Conservation (phyloP, 306 rosid genomes). For the Hippophae rhamnoides region DNA sequence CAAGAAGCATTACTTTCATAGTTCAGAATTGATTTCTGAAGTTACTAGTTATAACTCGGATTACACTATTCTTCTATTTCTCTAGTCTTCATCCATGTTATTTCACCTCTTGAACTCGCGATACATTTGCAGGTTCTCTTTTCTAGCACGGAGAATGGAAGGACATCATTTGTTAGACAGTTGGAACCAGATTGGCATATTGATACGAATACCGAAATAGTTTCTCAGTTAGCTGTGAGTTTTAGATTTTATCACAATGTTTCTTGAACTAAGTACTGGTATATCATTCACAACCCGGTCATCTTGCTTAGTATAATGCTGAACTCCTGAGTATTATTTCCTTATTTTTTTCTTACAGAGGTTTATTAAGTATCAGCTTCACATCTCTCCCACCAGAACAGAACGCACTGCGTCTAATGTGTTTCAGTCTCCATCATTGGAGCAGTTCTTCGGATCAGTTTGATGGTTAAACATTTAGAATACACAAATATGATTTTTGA, state of each 20-base stretch:
- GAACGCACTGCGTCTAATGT: conserved; percentile 61
- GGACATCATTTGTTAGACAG: conserved; percentile 82
- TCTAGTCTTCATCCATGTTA: background rate
- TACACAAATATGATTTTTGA: conserved; percentile 23
- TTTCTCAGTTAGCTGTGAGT: conserved; percentile 63
- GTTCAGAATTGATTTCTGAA: background rate
- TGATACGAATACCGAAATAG: conserved; percentile 66
- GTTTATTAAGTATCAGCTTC: conserved; percentile 85
- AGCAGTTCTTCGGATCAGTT: conserved; percentile 68
- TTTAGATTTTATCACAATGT: conserved; percentile 10
- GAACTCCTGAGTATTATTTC: conserved; percentile 18
- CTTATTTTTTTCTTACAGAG: conserved; percentile 46
- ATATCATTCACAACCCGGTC: background rate
- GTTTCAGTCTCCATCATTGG: conserved; percentile 66
- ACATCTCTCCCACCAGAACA: conserved; percentile 46
- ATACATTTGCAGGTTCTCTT: conserved; percentile 67
- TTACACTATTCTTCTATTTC: too few species aligned
- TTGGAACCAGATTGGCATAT: conserved; percentile 98
- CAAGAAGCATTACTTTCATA: background rate
- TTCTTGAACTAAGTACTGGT: conserved; percentile 1
- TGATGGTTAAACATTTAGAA: conserved; percentile 33
- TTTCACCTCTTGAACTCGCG: background rate
- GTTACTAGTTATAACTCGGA: too few species aligned
- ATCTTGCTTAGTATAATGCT: background rate
- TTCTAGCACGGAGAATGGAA: conserved; percentile 76